Evolutionary conservation across 331 rosid species (phyloP).

Genomic region (Quercus lobata): DNA sequence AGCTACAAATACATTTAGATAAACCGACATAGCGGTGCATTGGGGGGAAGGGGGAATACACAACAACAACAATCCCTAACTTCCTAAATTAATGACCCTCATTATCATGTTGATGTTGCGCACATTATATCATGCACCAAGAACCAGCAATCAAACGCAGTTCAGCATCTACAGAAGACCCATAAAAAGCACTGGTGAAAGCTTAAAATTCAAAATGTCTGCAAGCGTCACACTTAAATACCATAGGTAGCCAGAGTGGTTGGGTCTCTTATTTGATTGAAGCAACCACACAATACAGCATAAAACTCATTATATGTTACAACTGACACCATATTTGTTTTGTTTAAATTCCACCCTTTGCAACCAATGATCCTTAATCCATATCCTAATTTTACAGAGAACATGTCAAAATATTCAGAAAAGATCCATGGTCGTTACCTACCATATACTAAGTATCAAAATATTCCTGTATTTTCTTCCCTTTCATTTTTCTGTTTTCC

Average conservation of each 20-base stretch:
- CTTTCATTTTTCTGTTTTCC: no score
- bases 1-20: conserved; percentile 21
- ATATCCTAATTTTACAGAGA: background rate
- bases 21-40: background rate
- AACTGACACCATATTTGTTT: background rate
- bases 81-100: background rate
- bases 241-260: background rate
- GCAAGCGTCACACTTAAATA: background rate
- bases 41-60: background rate
- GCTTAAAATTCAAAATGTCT: background rate
- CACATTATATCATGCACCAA: background rate
- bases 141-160: background rate
- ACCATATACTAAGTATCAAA: no score
- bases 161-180: background rate
- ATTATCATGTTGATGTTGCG: background rate
- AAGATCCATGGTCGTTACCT: no score
- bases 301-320: background rate
- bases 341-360: background rate
- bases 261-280: background rate
- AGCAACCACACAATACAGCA: background rate
- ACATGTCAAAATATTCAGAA: no score
- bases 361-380: background rate
- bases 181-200: background rate
- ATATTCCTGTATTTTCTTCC: no score
- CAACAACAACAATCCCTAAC: background rate